Conservation (phyloP, 1,284 basidiomycete species). For the Cryptococcus sp. region DNA sequence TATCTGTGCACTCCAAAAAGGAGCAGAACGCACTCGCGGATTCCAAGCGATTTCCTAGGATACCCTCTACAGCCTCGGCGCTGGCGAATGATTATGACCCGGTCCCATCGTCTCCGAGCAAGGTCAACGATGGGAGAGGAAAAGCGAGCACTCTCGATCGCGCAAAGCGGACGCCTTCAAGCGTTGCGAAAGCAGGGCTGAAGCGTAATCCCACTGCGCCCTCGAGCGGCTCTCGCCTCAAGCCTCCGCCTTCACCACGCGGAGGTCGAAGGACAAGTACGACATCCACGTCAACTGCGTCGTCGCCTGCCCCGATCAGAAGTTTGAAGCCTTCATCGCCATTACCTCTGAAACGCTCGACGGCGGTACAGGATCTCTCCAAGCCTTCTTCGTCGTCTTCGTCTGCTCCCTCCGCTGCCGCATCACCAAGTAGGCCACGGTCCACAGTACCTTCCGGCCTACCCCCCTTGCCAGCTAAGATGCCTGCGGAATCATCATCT, state of each 20-base stretch:
- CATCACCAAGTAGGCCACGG: not conserved
- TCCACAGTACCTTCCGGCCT: not conserved
- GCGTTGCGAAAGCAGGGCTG: too few species aligned
- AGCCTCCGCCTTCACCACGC: too few species aligned
- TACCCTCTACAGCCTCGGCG: conserved; percentile 20
- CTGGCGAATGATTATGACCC: conserved; percentile 9
- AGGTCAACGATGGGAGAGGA: too few species aligned
- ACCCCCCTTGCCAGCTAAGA: not conserved
- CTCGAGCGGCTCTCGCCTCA: too few species aligned
- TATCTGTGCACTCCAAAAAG: not conserved
- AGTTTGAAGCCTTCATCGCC: not conserved
- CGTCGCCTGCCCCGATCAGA: not conserved
- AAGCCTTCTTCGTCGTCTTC: conserved; percentile 1
- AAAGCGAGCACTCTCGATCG: too few species aligned
- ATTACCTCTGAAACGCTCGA: conserved; percentile 8
- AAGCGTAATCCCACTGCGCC: too few species aligned
- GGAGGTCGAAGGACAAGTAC: too few species aligned
- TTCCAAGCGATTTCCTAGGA: conserved; percentile 13
- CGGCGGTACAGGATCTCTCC: conserved; percentile 6
- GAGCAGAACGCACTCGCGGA: not conserved
- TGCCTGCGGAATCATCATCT: not conserved
- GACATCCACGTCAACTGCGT: too few species aligned
- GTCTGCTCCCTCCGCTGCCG: not conserved
- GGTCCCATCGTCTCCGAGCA: too few species aligned
- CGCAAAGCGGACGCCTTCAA: too few species aligned